These are phyloP conservation scores for Abrus pulchellus DNA, from an alignment of 306 rosid species.

Conservation along the genomic window DNA sequence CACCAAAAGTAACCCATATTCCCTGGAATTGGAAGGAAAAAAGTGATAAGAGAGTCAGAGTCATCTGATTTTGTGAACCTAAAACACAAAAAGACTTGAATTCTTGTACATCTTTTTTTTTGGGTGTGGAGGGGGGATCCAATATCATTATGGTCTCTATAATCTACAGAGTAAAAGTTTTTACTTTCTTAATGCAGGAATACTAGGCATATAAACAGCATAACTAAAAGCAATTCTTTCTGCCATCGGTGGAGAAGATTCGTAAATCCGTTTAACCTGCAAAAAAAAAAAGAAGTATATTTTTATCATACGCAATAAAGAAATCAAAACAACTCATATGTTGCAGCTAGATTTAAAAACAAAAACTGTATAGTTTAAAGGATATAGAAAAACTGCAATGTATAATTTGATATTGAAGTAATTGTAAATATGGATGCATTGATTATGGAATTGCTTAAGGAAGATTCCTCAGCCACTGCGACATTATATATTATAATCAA, in stretches of 20 bases:
- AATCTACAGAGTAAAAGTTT: slow-evolving; percentile 38
- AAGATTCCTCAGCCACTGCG: too few species aligned
- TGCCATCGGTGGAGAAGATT: slow-evolving; percentile 68
- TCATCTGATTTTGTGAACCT: slow-evolving; percentile 24
- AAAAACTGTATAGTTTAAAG: neutral
- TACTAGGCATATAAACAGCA: slow-evolving; percentile 73
- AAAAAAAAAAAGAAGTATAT: slow-evolving; percentile 22
- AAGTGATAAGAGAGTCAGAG: slow-evolving; percentile 10
- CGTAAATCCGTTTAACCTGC: slow-evolving; percentile 77
- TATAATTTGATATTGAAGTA: neutral
- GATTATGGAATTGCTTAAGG: too few species aligned
- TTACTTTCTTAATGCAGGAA: slow-evolving; percentile 92
- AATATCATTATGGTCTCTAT: too few species aligned
- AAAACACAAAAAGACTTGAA: neutral
- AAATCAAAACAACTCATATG: slow-evolving; percentile 37
- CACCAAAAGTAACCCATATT: slow-evolving; percentile 89
- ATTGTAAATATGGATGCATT: neutral
- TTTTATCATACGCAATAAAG: slow-evolving; percentile 41
- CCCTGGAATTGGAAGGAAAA: slow-evolving; percentile 62
- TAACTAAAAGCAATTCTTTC: slow-evolving; percentile 74
- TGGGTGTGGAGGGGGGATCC: too few species aligned
- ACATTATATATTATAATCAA: too few species aligned
- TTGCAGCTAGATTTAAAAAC: neutral
- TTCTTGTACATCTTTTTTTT: too few species aligned
- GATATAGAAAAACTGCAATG: slow-evolving; percentile 2